Evolutionary conservation across 1,284 basidiomycete genomes (phyloP).

Genomic region (Testicularia cyperi): DNA sequence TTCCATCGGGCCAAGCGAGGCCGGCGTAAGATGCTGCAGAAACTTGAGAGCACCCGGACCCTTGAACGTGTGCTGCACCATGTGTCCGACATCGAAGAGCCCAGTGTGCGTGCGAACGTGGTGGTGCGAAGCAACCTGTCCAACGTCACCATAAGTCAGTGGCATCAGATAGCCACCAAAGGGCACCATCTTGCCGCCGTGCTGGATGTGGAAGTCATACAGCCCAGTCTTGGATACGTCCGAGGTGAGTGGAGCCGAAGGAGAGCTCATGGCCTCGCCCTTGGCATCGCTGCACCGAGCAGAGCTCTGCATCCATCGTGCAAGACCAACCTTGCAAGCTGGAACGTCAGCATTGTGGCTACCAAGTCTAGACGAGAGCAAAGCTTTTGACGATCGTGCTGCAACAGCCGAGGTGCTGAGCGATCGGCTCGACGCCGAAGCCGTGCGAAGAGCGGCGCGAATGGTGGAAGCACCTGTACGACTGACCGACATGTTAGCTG

Average conservation of each 20-base stretch:
- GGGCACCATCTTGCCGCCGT: constrained; percentile 91
- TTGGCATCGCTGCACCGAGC: constrained; percentile 9
- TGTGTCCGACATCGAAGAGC: constrained; percentile 96
- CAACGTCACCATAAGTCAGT: constrained; percentile 72
- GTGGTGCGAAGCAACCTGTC: constrained; percentile 77
- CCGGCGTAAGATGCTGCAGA: constrained; percentile 72
- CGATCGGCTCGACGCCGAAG: not conserved
- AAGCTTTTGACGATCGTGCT: constrained; percentile 7
- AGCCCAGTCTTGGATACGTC: constrained; percentile 68
- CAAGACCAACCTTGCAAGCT: too few relatives aligned
- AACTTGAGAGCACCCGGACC: constrained; percentile 66
- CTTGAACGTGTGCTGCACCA: constrained; percentile 67
- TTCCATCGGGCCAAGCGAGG: constrained; percentile 69
- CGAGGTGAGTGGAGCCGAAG: constrained; percentile 10
- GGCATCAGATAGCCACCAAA: constrained; percentile 98
- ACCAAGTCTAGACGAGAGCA: not conserved
- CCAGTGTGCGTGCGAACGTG: constrained; percentile 82
- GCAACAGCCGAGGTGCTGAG: not conserved
- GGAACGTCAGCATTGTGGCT: too few relatives aligned
- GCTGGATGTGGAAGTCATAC: constrained; percentile 83
- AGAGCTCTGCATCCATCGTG: constrained; percentile 17
- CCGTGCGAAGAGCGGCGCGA: not conserved
- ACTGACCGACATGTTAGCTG: too few relatives aligned
- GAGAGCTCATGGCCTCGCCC: constrained; percentile 20
- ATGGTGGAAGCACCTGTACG: not conserved